These are phyloP conservation scores for Monilinia laxa DNA, from an alignment of 2,329 filamentous ascomycete species.

Conservation along the genomic window DNA sequence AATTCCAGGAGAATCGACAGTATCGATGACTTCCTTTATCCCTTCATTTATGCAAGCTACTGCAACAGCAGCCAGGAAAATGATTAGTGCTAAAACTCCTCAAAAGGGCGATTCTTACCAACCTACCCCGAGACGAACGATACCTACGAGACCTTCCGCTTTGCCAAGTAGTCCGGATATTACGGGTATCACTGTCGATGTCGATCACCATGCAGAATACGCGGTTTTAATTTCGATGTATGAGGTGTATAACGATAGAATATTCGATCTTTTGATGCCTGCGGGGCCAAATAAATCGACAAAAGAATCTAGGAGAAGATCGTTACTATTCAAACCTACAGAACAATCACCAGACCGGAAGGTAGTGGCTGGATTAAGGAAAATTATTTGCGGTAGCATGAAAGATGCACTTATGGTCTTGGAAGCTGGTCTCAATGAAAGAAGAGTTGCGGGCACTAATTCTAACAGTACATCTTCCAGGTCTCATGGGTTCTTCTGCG, in stretches of 20 bases:
- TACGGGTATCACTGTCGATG: conserved; percentile 63
- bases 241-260: conserved; percentile 97
- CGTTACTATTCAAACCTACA: conserved; percentile 87
- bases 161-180: conserved; percentile 76
- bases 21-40: conserved; percentile 27
- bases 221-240: conserved; percentile 95
- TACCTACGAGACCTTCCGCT: conserved; percentile 66
- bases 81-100: conserved; percentile 40
- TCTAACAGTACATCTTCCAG: conserved; percentile 91
- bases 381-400: conserved; percentile 80
- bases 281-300: conserved; percentile 58
- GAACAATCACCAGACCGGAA: conserved; percentile 89
- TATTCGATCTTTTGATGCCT: conserved; percentile 84
- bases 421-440: conserved; percentile 83
- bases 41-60: conserved; percentile 40
- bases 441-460: conserved; percentile 83
- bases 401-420: conserved; percentile 86
- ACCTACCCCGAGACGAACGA: conserved; percentile 57
- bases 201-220: conserved; percentile 73
- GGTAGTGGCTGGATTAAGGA: conserved; percentile 85
- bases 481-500: conserved; percentile 93
- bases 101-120: conserved; percentile 55
- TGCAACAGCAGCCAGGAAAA: conserved; percentile 37
- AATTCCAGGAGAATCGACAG: conserved; percentile 23
- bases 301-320: conserved; percentile 72